Evolutionary conservation across 2,329 filamentous ascomycete species (phyloP).

Genomic region (Cytospora paraplurivora): DNA sequence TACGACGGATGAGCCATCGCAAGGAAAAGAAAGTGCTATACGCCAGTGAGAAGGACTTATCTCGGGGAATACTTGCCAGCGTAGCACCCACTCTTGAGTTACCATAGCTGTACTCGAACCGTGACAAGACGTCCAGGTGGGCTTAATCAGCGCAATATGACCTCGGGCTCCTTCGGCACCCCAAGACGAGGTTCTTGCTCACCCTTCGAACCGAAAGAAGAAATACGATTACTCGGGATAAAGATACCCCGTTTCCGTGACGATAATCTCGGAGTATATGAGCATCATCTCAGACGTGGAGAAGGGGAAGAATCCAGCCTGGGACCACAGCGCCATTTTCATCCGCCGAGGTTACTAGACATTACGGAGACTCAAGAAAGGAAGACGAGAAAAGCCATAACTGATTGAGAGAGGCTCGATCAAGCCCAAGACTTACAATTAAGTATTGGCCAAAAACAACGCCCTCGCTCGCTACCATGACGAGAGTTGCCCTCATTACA

Average conservation of each 20-base stretch:
- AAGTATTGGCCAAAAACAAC: background rate
- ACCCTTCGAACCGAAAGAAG: background rate
- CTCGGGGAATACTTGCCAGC: background rate
- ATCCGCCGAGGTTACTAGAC: background rate
- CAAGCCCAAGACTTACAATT: rapidly evolving
- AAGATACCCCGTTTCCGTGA: conserved; percentile 15
- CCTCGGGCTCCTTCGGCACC: no score
- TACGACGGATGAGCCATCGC: no score
- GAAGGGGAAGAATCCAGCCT: conserved; percentile 1
- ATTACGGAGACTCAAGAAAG: no score
- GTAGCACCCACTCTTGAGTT: background rate
- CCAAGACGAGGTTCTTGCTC: background rate
- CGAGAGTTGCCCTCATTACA: conserved; percentile 18
- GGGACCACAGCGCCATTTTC: background rate
- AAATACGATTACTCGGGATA: background rate
- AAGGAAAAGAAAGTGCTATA: no score
- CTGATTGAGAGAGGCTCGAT: rapidly evolving
- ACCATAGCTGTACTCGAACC: background rate
- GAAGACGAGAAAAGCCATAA: background rate
- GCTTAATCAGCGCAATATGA: no score
- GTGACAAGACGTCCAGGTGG: background rate
- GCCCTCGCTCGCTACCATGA: background rate
- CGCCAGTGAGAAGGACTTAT: no score
- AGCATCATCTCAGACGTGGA: background rate
- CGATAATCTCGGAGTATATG: background rate